These are phyloP conservation scores for Cladosporium sp. DNA, from an alignment of 2,329 filamentous ascomycete species.

Conservation along the genomic window DNA sequence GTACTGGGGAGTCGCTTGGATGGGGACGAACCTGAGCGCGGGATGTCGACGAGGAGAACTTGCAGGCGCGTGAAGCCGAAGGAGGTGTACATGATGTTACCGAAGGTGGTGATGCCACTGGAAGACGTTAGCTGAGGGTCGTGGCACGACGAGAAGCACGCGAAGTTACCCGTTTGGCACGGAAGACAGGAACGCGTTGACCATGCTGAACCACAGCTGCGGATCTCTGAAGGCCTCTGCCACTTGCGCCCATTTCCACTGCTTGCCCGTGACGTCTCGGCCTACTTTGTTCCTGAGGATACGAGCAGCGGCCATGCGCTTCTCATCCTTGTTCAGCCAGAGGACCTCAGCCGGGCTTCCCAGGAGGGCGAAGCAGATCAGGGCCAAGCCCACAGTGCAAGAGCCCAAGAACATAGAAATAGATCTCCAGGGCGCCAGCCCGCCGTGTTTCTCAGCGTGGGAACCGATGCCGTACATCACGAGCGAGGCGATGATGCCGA, in stretches of 20 bases:
- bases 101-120: constrained; percentile 23
- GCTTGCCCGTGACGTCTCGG: constrained; percentile 25
- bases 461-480: constrained; percentile 25
- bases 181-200: constrained; percentile 24
- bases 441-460: constrained; percentile 20
- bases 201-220: constrained; percentile 23
- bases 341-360: constrained; percentile 25
- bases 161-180: constrained; percentile 22
- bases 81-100: constrained; percentile 21
- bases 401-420: constrained; percentile 26
- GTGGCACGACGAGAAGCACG: not conserved
- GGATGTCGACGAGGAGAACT: constrained; percentile 31
- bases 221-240: constrained; percentile 24
- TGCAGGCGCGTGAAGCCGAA: constrained; percentile 28
- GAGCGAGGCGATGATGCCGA: constrained; percentile 23
- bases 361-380: constrained; percentile 25
- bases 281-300: constrained; percentile 27
- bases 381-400: constrained; percentile 21
- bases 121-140: not conserved
- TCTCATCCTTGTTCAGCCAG: constrained; percentile 24
- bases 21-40: constrained; percentile 19
- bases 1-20: not conserved
- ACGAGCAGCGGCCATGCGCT: constrained; percentile 24
- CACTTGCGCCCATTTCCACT: constrained; percentile 26
- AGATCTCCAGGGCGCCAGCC: constrained; percentile 24